Evolutionary conservation across 2,329 filamentous ascomycete genomes (phyloP).

Genomic region (Zopfia rhizophila): DNA sequence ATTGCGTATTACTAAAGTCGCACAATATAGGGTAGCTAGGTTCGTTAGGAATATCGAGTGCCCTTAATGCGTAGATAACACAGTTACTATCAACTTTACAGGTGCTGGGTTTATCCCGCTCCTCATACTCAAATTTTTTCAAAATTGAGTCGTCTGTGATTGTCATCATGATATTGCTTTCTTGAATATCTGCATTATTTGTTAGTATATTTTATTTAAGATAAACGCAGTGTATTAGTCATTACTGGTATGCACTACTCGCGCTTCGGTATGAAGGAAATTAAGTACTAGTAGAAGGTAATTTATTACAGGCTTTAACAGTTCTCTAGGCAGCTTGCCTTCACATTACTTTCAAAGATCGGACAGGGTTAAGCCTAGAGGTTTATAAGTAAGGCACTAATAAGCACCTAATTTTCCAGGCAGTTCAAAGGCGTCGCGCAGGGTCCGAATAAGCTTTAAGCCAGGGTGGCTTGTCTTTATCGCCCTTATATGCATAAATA

Average conservation of each 20-base stretch:
- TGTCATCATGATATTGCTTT: constrained; percentile 54
- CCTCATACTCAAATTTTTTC: constrained; percentile 47
- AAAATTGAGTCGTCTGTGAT: constrained; percentile 51
- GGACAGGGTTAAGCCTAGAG: too few relatives aligned
- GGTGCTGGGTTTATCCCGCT: constrained; percentile 51
- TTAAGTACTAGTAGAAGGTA: constrained; percentile 57
- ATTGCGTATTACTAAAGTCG: constrained; percentile 49
- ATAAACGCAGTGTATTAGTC: constrained; percentile 22
- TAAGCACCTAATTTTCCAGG: too few relatives aligned
- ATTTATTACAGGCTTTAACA: too few relatives aligned
- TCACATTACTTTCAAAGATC: too few relatives aligned
- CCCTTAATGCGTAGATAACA: constrained; percentile 31
- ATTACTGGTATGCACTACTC: constrained; percentile 59
- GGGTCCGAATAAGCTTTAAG: too few relatives aligned
- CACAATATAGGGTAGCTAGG: constrained; percentile 50
- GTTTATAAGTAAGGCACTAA: too few relatives aligned
- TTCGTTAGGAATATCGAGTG: constrained; percentile 43
- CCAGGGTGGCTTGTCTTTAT: too few relatives aligned
- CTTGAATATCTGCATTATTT: constrained; percentile 54
- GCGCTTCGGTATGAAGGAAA: constrained; percentile 56
- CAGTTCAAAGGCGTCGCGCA: too few relatives aligned
- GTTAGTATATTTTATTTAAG: constrained; percentile 17
- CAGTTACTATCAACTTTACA: constrained; percentile 46
- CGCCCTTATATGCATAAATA: too few relatives aligned
- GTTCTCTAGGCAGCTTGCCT: too few relatives aligned